Conservation (phyloP, 2,329 filamentous ascomycete species). For the Botryotinia convoluta region DNA sequence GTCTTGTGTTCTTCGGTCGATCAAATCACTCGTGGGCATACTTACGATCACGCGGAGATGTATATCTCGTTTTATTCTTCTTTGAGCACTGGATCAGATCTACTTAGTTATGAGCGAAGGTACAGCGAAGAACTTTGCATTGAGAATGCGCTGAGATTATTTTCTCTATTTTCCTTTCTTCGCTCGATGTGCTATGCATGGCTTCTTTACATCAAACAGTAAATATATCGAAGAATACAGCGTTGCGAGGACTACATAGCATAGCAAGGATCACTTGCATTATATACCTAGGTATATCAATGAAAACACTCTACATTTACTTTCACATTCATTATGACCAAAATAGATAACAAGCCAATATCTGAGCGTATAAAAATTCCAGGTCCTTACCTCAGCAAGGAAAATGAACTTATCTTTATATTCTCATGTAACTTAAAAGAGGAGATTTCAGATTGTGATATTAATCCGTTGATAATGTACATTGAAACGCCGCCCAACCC, state of each 20-base stretch:
- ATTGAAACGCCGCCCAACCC: conserved; percentile 3
- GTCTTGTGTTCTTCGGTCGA: neutral
- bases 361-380: neutral
- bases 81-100: neutral
- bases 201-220: neutral
- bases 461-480: conserved; percentile 11
- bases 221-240: neutral
- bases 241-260: neutral
- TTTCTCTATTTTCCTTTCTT: neutral
- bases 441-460: conserved; percentile 15
- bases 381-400: neutral
- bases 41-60: neutral
- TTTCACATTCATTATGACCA: neutral
- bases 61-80: no score
- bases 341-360: neutral
- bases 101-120: neutral
- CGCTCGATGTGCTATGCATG: neutral
- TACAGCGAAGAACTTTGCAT: neutral
- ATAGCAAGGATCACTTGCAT: neutral
- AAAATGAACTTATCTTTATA: neutral
- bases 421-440: neutral
- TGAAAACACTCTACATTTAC: neutral
- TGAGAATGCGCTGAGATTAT: neutral
- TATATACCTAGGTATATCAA: neutral
- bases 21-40: neutral